Conservation (phyloP, 2,329 filamentous ascomycete genomes). For the Penicillium griseofulvum region DNA sequence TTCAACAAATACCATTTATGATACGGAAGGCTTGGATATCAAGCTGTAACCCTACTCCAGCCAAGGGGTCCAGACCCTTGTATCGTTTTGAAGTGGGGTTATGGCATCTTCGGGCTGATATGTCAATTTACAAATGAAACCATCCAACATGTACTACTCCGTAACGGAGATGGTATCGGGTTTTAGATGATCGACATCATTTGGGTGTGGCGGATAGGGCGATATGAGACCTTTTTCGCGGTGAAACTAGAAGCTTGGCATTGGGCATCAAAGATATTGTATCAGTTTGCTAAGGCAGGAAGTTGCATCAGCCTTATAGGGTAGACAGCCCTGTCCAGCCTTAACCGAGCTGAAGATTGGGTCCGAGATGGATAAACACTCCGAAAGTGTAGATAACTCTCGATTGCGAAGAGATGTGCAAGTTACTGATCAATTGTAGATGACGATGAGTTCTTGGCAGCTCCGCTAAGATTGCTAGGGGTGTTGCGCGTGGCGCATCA, state of each 20-base stretch:
- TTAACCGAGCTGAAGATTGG: neutral
- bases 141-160: neutral
- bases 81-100: neutral
- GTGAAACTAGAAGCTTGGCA: neutral
- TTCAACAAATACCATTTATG: neutral
- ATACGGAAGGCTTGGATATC: neutral
- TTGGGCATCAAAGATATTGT: constrained; percentile 4
- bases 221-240: neutral
- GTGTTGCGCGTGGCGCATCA: constrained; percentile 5
- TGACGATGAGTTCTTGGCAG: constrained; percentile 4
- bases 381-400: neutral
- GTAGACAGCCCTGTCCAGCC: constrained; percentile 1
- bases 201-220: neutral
- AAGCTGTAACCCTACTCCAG: neutral
- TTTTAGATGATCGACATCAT: neutral
- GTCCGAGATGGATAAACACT: neutral
- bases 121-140: neutral
- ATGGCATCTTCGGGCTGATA: neutral
- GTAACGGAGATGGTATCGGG: neutral
- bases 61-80: neutral
- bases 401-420: constrained; percentile 1
- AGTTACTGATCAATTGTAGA: constrained; percentile 2
- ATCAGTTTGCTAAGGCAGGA: neutral
- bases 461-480: neutral
- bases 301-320: neutral